These are phyloP conservation scores for Coemansia sp. DNA, from an alignment of 192 early-diverging fungal genomes.

Conservation along the genomic window DNA sequence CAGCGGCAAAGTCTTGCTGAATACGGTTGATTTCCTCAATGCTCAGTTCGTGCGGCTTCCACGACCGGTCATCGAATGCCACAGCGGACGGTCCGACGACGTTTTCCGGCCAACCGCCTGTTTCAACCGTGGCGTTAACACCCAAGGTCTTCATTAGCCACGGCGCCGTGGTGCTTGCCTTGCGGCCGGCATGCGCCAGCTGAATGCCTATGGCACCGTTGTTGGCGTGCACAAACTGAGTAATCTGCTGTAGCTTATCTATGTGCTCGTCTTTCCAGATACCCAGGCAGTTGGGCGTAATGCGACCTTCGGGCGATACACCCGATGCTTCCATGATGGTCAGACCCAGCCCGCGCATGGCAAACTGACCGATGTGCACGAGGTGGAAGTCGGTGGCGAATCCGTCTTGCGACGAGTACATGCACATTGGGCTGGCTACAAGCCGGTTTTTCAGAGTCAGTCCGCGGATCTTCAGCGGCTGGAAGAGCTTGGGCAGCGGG, in stretches of 20 bases:
- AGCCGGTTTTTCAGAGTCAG: conserved; percentile 77
- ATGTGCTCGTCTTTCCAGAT: conserved; percentile 85
- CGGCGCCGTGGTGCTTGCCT: conserved; percentile 56
- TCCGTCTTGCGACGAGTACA: conserved; percentile 71
- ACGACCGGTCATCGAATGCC: conserved; percentile 40
- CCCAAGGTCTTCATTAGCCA: conserved; percentile 22
- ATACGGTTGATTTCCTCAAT: conserved; percentile 68
- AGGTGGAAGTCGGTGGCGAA: conserved; percentile 69
- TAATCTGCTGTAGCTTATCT: conserved; percentile 41
- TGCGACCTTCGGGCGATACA: conserved; percentile 75
- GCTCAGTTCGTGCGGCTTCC: conserved; percentile 58
- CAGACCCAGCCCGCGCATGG: conserved; percentile 76
- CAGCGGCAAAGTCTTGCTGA: conserved; percentile 63
- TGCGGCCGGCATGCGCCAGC: conserved; percentile 82
- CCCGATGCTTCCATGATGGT: conserved; percentile 79
- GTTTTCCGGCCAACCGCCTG: conserved; percentile 73
- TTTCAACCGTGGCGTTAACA: conserved; percentile 14
- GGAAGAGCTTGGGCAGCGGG: conserved; percentile 60
- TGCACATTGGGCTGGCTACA: conserved; percentile 83
- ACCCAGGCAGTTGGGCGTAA: conserved; percentile 76
- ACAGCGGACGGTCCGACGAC: conserved; percentile 68
- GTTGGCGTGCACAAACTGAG: conserved; percentile 64
- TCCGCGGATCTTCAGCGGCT: conserved; percentile 67
- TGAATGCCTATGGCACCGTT: conserved; percentile 71
- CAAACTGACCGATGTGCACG: conserved; percentile 66